Conservation (phyloP, 2,329 filamentous ascomycete genomes). For the Sporothrix phasma region DNA sequence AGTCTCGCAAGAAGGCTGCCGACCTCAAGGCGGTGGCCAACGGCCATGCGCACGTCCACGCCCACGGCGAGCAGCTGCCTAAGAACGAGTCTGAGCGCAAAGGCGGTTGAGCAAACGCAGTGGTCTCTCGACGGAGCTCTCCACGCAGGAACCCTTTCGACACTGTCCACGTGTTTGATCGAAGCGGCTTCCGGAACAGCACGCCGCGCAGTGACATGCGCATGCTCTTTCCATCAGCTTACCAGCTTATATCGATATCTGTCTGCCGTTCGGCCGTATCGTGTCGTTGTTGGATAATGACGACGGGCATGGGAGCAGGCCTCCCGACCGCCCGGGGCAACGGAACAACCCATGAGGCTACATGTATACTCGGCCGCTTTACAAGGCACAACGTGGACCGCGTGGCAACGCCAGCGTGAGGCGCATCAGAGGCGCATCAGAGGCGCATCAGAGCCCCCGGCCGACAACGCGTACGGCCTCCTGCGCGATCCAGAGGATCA, state of each 20-base stretch:
- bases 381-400: too few species aligned
- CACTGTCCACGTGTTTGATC: too few species aligned
- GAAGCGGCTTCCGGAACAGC: neutral
- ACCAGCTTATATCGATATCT: neutral
- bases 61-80: slow-evolving; percentile 44
- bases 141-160: too few species aligned
- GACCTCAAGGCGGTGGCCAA: slow-evolving; percentile 39
- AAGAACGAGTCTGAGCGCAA: slow-evolving; percentile 53
- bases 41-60: slow-evolving; percentile 24
- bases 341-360: too few species aligned
- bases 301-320: neutral
- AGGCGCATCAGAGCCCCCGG: neutral
- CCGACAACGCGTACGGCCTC: neutral
- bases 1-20: slow-evolving; percentile 41
- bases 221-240: neutral
- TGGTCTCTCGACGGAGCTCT: neutral
- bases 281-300: neutral
- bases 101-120: slow-evolving; percentile 40
- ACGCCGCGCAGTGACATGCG: neutral
- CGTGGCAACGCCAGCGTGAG: too few species aligned
- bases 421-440: neutral
- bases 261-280: neutral
- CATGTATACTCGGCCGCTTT: too few species aligned
- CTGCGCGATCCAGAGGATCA: neutral
- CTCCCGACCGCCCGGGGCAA: neutral